These are phyloP conservation scores for Begonia peltatifolia DNA, from an alignment of 306 rosid genomes.

Conservation along the genomic window DNA sequence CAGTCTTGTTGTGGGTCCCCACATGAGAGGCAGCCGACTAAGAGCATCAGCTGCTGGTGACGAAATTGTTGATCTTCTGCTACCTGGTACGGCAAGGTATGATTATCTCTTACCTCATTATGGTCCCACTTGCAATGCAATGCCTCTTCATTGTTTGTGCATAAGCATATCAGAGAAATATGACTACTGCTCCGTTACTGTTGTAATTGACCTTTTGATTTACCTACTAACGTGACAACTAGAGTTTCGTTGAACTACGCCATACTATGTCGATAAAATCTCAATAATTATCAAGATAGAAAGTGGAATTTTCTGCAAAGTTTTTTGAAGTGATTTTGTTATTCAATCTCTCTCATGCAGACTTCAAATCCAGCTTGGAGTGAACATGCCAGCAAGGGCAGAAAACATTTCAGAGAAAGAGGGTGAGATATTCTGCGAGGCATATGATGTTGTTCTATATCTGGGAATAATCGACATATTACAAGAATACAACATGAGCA, in stretches of 20 bases:
- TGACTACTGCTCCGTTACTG: too few relatives aligned
- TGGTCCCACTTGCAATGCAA: background rate
- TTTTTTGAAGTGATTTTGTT: background rate
- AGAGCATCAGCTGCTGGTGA: conserved; percentile 91
- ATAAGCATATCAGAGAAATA: too few relatives aligned
- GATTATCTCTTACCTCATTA: conserved; percentile 5
- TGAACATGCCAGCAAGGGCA: conserved; percentile 98
- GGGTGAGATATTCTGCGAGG: conserved; percentile 52
- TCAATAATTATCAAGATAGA: too few relatives aligned
- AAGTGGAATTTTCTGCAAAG: too few relatives aligned
- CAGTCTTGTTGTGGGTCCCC: conserved; percentile 83
- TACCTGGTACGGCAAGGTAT: conserved; percentile 99
- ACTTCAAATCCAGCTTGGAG: conserved; percentile 93
- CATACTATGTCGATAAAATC: too few relatives aligned
- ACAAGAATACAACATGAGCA: conserved; percentile 83
- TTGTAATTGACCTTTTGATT: too few relatives aligned
- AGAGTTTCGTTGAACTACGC: too few relatives aligned
- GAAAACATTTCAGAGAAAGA: conserved; percentile 60
- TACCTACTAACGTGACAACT: too few relatives aligned
- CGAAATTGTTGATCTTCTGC: conserved; percentile 94
- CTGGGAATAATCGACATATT: conserved; percentile 89
- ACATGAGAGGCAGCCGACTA: conserved; percentile 86
- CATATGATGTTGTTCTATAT: conserved; percentile 88
- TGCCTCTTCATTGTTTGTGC: too few relatives aligned
- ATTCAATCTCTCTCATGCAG: conserved; percentile 25